phyloP scores from a whole-genome alignment of 495 filamentous ascomycete genomes.

The Trypethelium eluteriae region DNA sequence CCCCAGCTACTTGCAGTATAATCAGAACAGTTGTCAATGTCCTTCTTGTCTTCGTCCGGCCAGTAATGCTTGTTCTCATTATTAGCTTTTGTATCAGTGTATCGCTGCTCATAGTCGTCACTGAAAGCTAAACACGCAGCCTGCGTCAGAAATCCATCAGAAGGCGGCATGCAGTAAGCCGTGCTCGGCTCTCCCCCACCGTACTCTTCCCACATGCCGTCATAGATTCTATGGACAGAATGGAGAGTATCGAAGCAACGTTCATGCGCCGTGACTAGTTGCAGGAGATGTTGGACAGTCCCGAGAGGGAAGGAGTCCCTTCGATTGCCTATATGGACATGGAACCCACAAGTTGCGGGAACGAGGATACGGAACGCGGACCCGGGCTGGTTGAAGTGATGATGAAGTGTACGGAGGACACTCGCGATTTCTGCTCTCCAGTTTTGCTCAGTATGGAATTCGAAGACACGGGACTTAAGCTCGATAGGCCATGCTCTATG shows the following conservation, averaged over 20 bases:
- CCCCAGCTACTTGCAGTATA: too few relatives aligned
- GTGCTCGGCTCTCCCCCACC: neutral
- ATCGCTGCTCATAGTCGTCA: too few relatives aligned
- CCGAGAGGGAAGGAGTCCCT: slow-evolving; percentile 23
- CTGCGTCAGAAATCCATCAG: neutral
- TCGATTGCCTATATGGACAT: slow-evolving; percentile 38
- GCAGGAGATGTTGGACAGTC: slow-evolving; percentile 31
- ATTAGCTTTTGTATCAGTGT: too few relatives aligned
- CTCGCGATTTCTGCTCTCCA: slow-evolving; percentile 15
- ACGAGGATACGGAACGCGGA: slow-evolving; percentile 24
- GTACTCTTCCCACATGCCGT: neutral
- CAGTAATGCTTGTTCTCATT: too few relatives aligned
- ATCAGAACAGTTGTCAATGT: too few relatives aligned
- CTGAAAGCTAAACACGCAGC: too few relatives aligned
- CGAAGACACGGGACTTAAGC: slow-evolving; percentile 12
- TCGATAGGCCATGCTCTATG: slow-evolving; percentile 12
- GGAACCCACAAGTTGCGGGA: slow-evolving; percentile 34
- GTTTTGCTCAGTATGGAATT: neutral
- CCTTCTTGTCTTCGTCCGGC: too few relatives aligned
- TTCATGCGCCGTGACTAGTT: slow-evolving; percentile 37
- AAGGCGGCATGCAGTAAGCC: neutral
- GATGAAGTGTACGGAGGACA: slow-evolving; percentile 12
- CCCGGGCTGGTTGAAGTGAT: neutral
- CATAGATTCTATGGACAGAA: slow-evolving; percentile 13
- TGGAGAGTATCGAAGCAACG: slow-evolving; percentile 36